Base-by-base conservation (phyloP, 129 eudicot genomes). In the Helichrysum umbraculigerum region DNA sequence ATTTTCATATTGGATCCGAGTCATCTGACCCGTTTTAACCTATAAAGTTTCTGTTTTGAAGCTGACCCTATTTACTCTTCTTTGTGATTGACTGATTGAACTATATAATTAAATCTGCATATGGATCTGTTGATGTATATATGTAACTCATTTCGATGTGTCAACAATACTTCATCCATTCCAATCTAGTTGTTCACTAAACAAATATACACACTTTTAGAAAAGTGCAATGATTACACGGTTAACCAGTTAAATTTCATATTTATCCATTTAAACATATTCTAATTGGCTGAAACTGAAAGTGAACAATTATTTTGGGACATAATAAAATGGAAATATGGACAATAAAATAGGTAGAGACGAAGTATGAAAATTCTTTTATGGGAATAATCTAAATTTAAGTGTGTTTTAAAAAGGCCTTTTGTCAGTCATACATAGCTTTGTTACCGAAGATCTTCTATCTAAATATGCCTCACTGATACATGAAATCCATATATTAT, bases 381-480 rank as follows among this genome's bases (percentile, higher is more conserved):
- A 19, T 15, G 62, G 62, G 25, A 56, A 15, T 56, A 56, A 35
- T 35, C n/a, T 35, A 6, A 35, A 35, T 8, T 35, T 35, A 8
- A 35, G 41, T 5, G 7, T 35, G 62, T 52, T 71, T n/a, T 56
- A 25, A 52, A 7, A 56, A 54, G 33, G 19, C 28, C 42, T 54
- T 72, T 57, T 68, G 35, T 21, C 67, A 32, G 32, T 72, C 51
- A 10, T 56, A 54, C 30, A 30, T 33, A 71, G 76, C 22, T 57
- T 72, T 21, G 33, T 57, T 72, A 72, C 20, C 32, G 66, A 16
- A 50, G 66, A 32, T 25, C n/a, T n/a, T n/a, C n/a, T n/a, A n/a
- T 25, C 28, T 25, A n/a, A n/a, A 25, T 25, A 25, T 25, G 28
- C 28, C 28, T 25, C 28, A 1, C 28, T 25, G 28, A 25, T 25